phyloP scores from a whole-genome alignment of 208 protist species.

The Wallacemonas rigidus region DNA sequence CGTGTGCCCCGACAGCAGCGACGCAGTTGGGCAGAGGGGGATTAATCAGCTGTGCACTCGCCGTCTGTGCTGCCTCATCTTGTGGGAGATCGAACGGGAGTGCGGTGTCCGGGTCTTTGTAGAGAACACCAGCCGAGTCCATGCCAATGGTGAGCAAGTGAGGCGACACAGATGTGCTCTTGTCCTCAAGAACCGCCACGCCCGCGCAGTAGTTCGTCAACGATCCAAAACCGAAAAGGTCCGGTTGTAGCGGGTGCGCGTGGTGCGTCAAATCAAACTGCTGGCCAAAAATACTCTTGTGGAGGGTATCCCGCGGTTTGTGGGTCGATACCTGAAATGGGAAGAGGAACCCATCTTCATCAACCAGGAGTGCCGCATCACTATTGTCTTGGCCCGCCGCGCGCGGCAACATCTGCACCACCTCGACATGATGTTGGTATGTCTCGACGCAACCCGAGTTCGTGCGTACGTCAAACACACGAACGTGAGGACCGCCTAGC shows the following conservation, averaged over 20 bases:
- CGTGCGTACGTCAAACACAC: conserved; percentile 55
- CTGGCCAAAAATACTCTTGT: conserved; percentile 42
- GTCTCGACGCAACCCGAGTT: conserved; percentile 16
- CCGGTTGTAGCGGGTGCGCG: background rate
- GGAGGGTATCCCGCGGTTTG: conserved; percentile 23
- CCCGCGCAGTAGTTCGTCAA: conserved; percentile 56
- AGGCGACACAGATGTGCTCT: background rate
- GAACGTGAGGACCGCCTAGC: conserved; percentile 44
- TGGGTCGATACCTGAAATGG: conserved; percentile 32
- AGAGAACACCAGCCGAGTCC: conserved; percentile 55
- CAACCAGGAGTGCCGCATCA: conserved; percentile 38
- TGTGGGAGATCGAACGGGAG: conserved; percentile 24
- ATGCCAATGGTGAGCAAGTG: conserved; percentile 64
- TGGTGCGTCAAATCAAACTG: conserved; percentile 15
- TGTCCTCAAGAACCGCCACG: conserved; percentile 21
- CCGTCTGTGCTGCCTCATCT: conserved; percentile 18
- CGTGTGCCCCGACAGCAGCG: conserved; percentile 22
- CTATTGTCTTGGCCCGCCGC: conserved; percentile 19
- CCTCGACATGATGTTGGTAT: conserved; percentile 47
- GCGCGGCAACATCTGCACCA: conserved; percentile 32
- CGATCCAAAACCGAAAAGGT: conserved; percentile 32
- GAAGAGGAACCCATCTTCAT: conserved; percentile 71
- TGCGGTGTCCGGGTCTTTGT: conserved; percentile 20
- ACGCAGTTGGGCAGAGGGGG: conserved; percentile 71
- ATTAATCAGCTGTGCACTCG: conserved; percentile 58